Percentiles rank a stretch among this genome's conserved stretches.
phyloP scores from a whole-genome alignment of 2,329 filamentous ascomycete species.

The Bimuria novae-zelandiae region DNA sequence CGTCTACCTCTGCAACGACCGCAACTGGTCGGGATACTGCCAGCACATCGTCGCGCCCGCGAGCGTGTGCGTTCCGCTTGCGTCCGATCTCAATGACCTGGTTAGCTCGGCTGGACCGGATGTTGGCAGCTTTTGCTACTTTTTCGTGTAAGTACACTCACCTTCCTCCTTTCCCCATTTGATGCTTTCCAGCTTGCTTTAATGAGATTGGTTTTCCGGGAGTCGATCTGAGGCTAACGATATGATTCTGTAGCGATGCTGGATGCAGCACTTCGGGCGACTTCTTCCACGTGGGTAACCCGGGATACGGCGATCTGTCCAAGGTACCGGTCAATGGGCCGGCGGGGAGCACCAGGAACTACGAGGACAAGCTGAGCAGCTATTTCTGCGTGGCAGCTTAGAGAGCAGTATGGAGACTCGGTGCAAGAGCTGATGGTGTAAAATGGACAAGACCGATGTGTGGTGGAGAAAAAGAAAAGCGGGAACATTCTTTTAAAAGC shows the following conservation, averaged over 20 bases:
- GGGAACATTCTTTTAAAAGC: too few species aligned
- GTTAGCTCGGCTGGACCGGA: slow-evolving; percentile 17
- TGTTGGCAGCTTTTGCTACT: slow-evolving; percentile 22
- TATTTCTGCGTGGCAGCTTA: slow-evolving; percentile 17
- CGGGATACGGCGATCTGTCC: slow-evolving; percentile 16
- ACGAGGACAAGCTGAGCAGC: slow-evolving; percentile 22
- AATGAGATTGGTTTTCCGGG: background rate
- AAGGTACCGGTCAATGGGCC: slow-evolving; percentile 20
- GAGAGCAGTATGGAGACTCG: background rate
- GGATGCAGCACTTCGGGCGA: slow-evolving; percentile 16
- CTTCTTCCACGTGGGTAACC: slow-evolving; percentile 21
- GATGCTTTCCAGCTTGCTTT: background rate
- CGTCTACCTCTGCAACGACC: slow-evolving; percentile 21
- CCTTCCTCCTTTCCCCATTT: too few species aligned
- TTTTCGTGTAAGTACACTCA: slow-evolving; percentile 20
- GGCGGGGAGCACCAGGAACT: slow-evolving; percentile 17
- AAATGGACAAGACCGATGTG: too few species aligned
- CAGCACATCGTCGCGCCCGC: slow-evolving; percentile 11
- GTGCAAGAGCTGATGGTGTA: background rate
- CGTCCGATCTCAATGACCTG: slow-evolving; percentile 14
- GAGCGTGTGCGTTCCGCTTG: slow-evolving; percentile 16
- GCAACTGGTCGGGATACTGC: slow-evolving; percentile 20
- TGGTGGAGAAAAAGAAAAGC: too few species aligned
- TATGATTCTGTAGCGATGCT: slow-evolving; percentile 8
- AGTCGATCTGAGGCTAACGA: background rate